Evolutionary conservation across 2,329 filamentous ascomycete genomes (phyloP), one percentile per base, ranked within the genome.

Genomic region (Scedosporium boydii): DNA sequence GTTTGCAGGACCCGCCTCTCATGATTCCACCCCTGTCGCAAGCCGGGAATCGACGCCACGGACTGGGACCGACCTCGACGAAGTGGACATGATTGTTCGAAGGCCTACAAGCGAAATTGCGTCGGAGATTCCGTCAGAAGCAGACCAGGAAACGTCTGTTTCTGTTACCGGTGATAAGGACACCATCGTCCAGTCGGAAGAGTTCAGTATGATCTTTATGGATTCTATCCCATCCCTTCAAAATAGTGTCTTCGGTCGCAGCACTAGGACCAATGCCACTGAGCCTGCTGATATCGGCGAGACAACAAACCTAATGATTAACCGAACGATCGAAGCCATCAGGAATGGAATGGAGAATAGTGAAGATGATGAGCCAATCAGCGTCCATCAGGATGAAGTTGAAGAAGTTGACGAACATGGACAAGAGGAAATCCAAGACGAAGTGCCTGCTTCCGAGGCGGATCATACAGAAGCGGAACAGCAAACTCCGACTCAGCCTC

Each of bases 131-230:
- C 26, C 27, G 10, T 46, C 48, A 16, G 61, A 57, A 34, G 42
- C 34, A 9, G 46, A 38, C 9, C n/a, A 34, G 48, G 12, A 9
- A 6, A 9, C 16, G 2, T 14, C 26, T 27, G 57, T 7, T 7
- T 41, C 44, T 27, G 57, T 12, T 18, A 12, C 21, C 12, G 48
- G 65, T 61, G 55, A 73, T 6, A 18, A 75, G 38, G 74, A 82
- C 59, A 81, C 76, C 0, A 75, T 80, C 57, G 75, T 76, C 3
- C 76, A 80, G n/a, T 77, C 74, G 16, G 82, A 85, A 64, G 80
- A 81, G 46, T 84, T 85, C 65, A 85, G 82, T 68, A 84, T 84
- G 81, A 85, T 85, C 62, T 81, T 81, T 38, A 77, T 83, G 64
- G 77, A 82, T 56, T 82, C 81, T 2, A 73, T 85, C 18, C 80